A percentile compares a stretch with the other conserved stretches of the same genome.
Conservation (phyloP, 176 grass and related monocot genomes). For the Musa troglodytarum region DNA sequence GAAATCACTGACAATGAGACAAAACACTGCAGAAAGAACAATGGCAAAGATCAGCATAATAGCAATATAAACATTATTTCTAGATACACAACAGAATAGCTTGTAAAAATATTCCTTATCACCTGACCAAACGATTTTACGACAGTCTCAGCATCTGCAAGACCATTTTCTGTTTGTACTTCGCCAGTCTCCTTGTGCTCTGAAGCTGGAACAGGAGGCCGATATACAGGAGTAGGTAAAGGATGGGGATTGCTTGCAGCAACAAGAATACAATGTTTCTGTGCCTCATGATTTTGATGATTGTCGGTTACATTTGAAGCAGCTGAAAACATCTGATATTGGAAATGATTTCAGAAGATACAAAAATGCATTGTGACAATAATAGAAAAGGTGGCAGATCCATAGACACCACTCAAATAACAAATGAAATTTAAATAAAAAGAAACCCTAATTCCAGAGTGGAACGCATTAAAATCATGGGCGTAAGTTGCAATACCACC, state of each 20-base stretch:
- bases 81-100: slow-evolving; percentile 6
- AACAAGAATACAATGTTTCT: slow-evolving; percentile 89
- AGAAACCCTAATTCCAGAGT: too few species aligned
- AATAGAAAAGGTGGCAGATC: too few species aligned
- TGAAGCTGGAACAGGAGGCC: slow-evolving; percentile 37
- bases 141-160: slow-evolving; percentile 76
- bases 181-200: slow-evolving; percentile 58
- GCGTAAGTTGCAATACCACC: too few species aligned
- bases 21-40: slow-evolving; percentile 56
- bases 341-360: neutral
- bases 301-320: slow-evolving; percentile 26
- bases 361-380: neutral
- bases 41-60: slow-evolving; percentile 9
- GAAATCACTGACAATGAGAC: slow-evolving; percentile 82
- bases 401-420: too few species aligned
- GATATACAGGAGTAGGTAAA: slow-evolving; percentile 65
- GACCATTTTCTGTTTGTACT: slow-evolving; percentile 34
- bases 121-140: slow-evolving; percentile 85
- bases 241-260: slow-evolving; percentile 90
- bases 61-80: neutral
- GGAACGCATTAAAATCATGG: too few species aligned
- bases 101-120: slow-evolving; percentile 6
- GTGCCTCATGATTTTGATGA: slow-evolving; percentile 65
- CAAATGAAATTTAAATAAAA: too few species aligned
- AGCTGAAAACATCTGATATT: slow-evolving; percentile 43